phyloP scores from a whole-genome alignment of 257 asterid species.

The Knoxia roxburghii region DNA sequence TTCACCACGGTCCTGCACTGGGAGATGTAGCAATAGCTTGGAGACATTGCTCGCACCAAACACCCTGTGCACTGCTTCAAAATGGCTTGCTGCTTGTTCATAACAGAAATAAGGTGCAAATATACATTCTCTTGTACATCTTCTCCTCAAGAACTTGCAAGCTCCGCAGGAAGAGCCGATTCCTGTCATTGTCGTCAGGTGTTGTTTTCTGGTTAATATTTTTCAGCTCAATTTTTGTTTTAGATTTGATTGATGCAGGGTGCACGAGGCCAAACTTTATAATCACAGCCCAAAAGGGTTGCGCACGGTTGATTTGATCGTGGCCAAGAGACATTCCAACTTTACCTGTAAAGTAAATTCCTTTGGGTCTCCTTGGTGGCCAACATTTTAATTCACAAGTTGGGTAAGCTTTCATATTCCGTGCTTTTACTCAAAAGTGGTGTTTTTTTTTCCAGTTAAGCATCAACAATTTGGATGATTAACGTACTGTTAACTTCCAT shows the following conservation, averaged over 20 bases:
- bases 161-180: slow-evolving; percentile 69
- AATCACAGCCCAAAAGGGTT: slow-evolving; percentile 22
- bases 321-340: slow-evolving; percentile 31
- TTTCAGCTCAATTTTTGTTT: neutral
- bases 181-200: slow-evolving; percentile 36
- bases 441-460: slow-evolving; percentile 5
- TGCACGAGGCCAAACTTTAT: slow-evolving; percentile 32
- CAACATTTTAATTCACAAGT: slow-evolving; percentile 49
- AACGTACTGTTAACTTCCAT: slow-evolving; percentile 4
- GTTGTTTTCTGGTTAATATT: slow-evolving; percentile 10
- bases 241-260: neutral
- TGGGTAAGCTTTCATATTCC: slow-evolving; percentile 42
- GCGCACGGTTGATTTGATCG: slow-evolving; percentile 14
- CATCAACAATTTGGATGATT: neutral
- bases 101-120: slow-evolving; percentile 64
- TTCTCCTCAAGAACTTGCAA: slow-evolving; percentile 66
- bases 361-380: slow-evolving; percentile 70
- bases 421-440: slow-evolving; percentile 25
- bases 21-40: slow-evolving; percentile 47
- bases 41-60: slow-evolving; percentile 80
- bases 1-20: slow-evolving; percentile 39
- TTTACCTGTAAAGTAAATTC: slow-evolving; percentile 36
- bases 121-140: slow-evolving; percentile 54
- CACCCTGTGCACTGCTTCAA: slow-evolving; percentile 63
- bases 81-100: slow-evolving; percentile 49